Conservation (phyloP, 2,329 filamentous ascomycete genomes). For the Hymenoscyphus occultus region DNA sequence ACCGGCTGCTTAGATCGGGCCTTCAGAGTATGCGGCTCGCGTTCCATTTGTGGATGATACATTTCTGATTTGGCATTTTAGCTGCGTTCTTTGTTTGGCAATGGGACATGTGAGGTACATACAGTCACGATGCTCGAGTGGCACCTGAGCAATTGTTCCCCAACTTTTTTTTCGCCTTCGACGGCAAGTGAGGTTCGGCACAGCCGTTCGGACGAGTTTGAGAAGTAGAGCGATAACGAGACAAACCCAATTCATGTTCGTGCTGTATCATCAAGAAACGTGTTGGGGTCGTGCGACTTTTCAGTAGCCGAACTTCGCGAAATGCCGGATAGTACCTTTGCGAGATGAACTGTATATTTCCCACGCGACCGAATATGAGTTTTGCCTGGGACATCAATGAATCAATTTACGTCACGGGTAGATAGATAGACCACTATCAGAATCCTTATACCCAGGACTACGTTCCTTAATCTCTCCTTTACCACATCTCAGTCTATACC, state of each 20-base stretch:
- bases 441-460: not conserved
- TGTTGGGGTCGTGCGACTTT: not conserved
- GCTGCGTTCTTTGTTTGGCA: not conserved
- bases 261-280: not conserved
- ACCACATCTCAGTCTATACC: not conserved
- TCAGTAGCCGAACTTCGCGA: not conserved
- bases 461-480: not conserved
- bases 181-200: not conserved
- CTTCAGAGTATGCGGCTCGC: constrained; percentile 10
- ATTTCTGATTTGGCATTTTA: not conserved
- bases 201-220: not conserved
- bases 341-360: not conserved
- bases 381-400: not conserved
- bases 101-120: not conserved
- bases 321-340: not conserved
- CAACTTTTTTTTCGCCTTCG: not conserved
- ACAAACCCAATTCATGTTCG: not conserved
- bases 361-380: not conserved
- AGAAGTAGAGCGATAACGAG: not conserved
- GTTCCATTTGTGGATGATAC: constrained; percentile 3
- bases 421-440: not conserved
- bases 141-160: not conserved
- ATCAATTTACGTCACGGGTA: not conserved
- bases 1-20: constrained; percentile 2
- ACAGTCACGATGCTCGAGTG: not conserved